Conservation (phyloP, 495 filamentous ascomycete genomes). For the Xylaria scruposa region DNA sequence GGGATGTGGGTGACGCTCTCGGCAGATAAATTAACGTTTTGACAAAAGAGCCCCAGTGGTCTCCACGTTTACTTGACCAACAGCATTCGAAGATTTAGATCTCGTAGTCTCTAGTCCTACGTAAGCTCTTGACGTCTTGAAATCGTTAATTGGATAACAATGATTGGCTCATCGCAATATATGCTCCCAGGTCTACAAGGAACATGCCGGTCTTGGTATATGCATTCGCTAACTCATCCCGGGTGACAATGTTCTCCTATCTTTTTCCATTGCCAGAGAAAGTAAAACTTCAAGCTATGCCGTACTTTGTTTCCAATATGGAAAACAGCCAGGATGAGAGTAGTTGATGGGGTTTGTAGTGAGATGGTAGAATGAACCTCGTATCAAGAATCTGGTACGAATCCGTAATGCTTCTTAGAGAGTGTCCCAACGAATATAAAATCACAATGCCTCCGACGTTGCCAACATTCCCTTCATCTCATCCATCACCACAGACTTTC, state of each 20-base stretch:
- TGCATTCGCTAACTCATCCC: neutral
- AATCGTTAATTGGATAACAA: neutral
- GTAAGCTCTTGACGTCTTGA: constrained; percentile 1
- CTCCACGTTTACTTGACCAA: neutral
- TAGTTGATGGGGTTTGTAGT: neutral
- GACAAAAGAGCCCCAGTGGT: neutral
- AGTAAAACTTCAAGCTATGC: neutral
- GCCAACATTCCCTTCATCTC: neutral
- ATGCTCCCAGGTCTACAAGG: neutral
- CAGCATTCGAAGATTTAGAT: neutral
- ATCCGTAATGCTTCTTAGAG: neutral
- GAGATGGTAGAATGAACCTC: neutral
- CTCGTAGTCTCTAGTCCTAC: neutral
- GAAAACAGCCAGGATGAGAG: neutral
- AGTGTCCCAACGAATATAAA: constrained; percentile 5
- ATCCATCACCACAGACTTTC: neutral
- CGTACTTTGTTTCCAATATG: neutral
- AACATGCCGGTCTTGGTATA: neutral
- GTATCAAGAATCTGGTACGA: neutral
- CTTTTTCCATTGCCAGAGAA: neutral
- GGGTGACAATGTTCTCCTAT: neutral
- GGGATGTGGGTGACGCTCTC: constrained; percentile 1
- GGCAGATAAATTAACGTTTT: constrained; percentile 14
- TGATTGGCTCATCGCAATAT: neutral
- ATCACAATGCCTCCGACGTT: neutral